Base-by-base conservation (phyloP, 2,329 filamentous ascomycete genomes). In the Grosmannia clavigera region DNA sequence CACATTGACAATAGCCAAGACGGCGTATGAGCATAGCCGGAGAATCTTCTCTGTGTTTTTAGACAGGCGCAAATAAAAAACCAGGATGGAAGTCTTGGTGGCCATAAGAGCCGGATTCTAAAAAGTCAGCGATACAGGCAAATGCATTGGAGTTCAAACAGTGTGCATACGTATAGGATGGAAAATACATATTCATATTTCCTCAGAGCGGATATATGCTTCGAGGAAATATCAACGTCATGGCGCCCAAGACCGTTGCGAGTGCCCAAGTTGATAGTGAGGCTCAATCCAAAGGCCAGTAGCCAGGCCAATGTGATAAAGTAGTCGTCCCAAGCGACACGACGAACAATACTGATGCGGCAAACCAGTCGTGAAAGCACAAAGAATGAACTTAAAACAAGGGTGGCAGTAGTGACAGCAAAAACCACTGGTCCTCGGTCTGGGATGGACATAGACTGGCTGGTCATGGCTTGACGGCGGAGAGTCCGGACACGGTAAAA, bases 51-150 rank as follows among this genome's bases (percentile, higher is more conserved):
- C 84, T 0, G 82, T 85, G 61, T 90, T 88, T 67, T 86, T 87
- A 31, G 90, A 88, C 55, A 96, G 78, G 50, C 87, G 86, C 57
- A 96, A 78, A 73, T 95, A 96, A 72, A 96, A 96, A 58, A 94
- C 80, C 61, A 96, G 78, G 66, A 96, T 89, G n/a, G 90, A 95
- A 0, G 89, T 91, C 74, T 96, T 96, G 57, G 90, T 90, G 3
- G 87, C 85, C 89, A 95, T 95, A 60, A 96, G 78, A 3, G 89
- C 87, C 14, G 91, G 91, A 69, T 96, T 95, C 85, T 92, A 67
- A n/a, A 11, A 40, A 38, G 33, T 25, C 19, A 4, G 33, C 31
- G 61, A 66, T 55, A 66, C 57, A 22, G 22, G 19, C 31, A 51
- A 53, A 27, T 2, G 22, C 48, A 11, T 40, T 14, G 3, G 38